A percentile compares a stretch with the other conserved stretches of the same genome.
These are phyloP conservation scores for Phytophthora melonis DNA, from an alignment of 352 stramenopile genomes.

Conservation along the genomic window DNA sequence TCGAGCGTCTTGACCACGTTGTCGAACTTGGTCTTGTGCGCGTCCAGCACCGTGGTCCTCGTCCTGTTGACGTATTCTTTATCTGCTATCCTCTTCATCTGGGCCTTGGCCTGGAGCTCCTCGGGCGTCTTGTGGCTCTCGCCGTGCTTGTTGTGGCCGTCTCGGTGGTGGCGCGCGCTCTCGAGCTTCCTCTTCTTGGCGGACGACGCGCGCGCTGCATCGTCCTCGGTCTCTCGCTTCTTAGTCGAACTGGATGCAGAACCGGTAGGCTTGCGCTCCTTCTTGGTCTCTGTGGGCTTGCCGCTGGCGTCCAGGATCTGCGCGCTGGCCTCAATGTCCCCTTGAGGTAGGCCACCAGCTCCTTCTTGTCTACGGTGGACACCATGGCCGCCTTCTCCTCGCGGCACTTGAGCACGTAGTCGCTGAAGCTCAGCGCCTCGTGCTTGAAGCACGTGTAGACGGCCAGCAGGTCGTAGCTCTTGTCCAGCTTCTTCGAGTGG, in stretches of 20 bases:
- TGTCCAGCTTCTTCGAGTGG: constrained; percentile 85
- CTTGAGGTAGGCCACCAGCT: constrained; percentile 88
- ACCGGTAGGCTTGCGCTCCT: constrained; percentile 11
- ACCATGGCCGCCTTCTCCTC: constrained; percentile 83
- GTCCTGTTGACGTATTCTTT: constrained; percentile 76
- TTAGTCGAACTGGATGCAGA: not conserved
- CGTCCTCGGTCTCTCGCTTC: constrained; percentile 23
- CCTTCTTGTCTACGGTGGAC: constrained; percentile 90
- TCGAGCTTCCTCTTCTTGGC: constrained; percentile 56
- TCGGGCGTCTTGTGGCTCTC: constrained; percentile 40
- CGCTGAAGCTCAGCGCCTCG: constrained; percentile 73
- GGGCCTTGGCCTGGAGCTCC: constrained; percentile 48
- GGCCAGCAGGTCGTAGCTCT: constrained; percentile 85
- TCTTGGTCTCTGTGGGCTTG: constrained; percentile 11
- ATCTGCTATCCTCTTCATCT: constrained; percentile 70
- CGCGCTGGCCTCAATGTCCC: constrained; percentile 80
- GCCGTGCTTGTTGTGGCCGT: constrained; percentile 43
- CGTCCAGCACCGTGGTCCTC: constrained; percentile 79
- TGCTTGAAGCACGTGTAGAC: constrained; percentile 87
- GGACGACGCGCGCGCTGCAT: constrained; percentile 18
- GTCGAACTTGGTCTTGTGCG: constrained; percentile 86
- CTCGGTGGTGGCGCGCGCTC: constrained; percentile 15
- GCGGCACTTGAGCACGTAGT: constrained; percentile 89
- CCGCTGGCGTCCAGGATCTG: constrained; percentile 65
- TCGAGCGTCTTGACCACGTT: constrained; percentile 85